Conservation (phyloP, 345 rosid species). For the Pistacia atlantica region DNA sequence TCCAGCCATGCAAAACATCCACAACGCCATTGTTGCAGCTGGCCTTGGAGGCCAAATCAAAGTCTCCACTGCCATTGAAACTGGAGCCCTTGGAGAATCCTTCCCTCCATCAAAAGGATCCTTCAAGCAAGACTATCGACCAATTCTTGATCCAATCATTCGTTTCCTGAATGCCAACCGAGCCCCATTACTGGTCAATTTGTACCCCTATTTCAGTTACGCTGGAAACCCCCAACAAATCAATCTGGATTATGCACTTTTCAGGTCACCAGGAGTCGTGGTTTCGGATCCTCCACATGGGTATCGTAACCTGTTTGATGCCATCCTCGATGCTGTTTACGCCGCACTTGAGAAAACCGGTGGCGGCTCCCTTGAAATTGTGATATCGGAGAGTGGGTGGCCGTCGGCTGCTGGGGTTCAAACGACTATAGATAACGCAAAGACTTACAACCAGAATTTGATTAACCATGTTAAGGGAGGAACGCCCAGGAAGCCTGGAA, state of each 20-base stretch:
- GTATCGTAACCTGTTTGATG: constrained; percentile 62
- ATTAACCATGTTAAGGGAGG: constrained; percentile 50
- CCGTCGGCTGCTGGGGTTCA: constrained; percentile 59
- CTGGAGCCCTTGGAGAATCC: constrained; percentile 21
- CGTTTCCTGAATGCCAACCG: constrained; percentile 37
- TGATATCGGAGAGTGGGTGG: constrained; percentile 72
- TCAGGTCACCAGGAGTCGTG: constrained; percentile 23
- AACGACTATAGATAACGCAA: constrained; percentile 48
- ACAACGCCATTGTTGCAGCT: constrained; percentile 19
- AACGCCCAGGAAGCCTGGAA: constrained; percentile 47
- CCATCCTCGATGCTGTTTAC: constrained; percentile 46
- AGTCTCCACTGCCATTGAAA: constrained; percentile 35
- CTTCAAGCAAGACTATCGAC: constrained; percentile 25
- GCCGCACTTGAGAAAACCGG: constrained; percentile 55
- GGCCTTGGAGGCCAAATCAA: constrained; percentile 37
- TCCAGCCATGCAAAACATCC: constrained; percentile 39
- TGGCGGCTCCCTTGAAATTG: constrained; percentile 50
- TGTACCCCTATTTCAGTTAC: constrained; percentile 50
- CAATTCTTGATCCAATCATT: constrained; percentile 37
- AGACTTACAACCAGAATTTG: constrained; percentile 53
- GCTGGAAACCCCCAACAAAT: constrained; percentile 13
- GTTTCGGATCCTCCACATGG: constrained; percentile 27
- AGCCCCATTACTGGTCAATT: constrained; percentile 48
- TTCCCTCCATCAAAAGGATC: constrained; percentile 42
- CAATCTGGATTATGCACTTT: constrained; percentile 41